Evolutionary conservation across 2,329 filamentous ascomycete species (phyloP), one percentile per base, ranked within the genome.

Genomic region (Didymella pomorum): DNA sequence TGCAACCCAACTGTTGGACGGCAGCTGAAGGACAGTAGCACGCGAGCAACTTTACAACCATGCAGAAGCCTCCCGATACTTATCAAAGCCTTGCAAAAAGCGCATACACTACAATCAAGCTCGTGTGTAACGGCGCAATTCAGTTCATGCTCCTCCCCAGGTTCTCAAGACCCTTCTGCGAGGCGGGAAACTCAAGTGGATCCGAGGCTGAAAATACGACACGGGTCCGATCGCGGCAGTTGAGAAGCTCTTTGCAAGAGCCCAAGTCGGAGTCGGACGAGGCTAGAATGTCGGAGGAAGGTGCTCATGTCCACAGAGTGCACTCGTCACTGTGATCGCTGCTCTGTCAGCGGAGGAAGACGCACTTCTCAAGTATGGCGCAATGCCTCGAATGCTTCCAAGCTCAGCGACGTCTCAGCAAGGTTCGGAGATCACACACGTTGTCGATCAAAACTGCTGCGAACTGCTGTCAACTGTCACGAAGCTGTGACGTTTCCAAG

Each of bases 401-500:
- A 6, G 31, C 10, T 14, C 23, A 37, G 28, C 45, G 14, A 43
- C 7, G 8, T 45, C 39, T 16, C 9, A 7, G 35, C 14, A 20
- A 10, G 18, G 20, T 10, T 18, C 26, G 21, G 20, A 39, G 44
- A 44, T 29, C 8, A 20, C 33, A 49, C 3, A 26, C 18, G 16
- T n/a, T 31, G 49, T 33, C 43, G 49, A 49, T 48, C 49, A 33
- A 37, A 29, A 29, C 50, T 46, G 45, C 44, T 58, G 56, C 51
- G 41, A 54, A 58, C 56, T 54, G 41, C 45, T 54, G 46, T 54
- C 56, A 58, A 50, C 25, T 58, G 50, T 46, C 56, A 49, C 50
- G n/a, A 43, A 25, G 33, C 39, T 48, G 52, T 28, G 41, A 55
- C 52, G 35, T 47, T 47, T 35, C 16, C 31, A 35, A 35, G 31